Percentiles rank a stretch among this genome's conserved stretches.
These are phyloP conservation scores for Macrolepiota fuliginosa DNA, from an alignment of 768 basidiomycete species.

Conservation along the genomic window DNA sequence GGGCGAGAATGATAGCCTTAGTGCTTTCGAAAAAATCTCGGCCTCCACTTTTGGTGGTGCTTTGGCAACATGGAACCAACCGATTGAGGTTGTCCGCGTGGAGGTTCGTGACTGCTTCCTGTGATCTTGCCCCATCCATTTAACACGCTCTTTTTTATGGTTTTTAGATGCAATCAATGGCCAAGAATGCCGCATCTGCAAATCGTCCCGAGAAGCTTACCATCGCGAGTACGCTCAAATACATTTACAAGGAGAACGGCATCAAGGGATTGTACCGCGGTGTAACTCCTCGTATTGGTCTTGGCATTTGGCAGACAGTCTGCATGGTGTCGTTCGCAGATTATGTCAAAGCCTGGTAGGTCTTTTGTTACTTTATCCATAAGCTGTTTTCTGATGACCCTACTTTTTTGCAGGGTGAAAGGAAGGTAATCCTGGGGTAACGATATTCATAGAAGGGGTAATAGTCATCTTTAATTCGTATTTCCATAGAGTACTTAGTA, in stretches of 20 bases:
- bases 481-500: slow-evolving; percentile 25
- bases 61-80: slow-evolving; percentile 98
- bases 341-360: slow-evolving; percentile 86
- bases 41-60: slow-evolving; percentile 92
- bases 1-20: slow-evolving; percentile 68
- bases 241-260: slow-evolving; percentile 96
- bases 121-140: neutral
- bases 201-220: slow-evolving; percentile 92
- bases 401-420: slow-evolving; percentile 20
- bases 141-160: neutral
- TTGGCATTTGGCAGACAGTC: slow-evolving; percentile 96
- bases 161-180: slow-evolving; percentile 97
- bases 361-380: slow-evolving; percentile 7
- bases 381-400: neutral
- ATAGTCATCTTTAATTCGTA: slow-evolving; percentile 20
- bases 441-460: slow-evolving; percentile 9
- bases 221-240: slow-evolving; percentile 86
- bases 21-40: slow-evolving; percentile 82
- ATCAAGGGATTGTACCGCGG: slow-evolving; percentile 96
- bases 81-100: slow-evolving; percentile 95
- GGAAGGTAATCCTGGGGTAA: neutral
- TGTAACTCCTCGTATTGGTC: slow-evolving; percentile 93
- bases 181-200: slow-evolving; percentile 68
- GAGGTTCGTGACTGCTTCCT: slow-evolving; percentile 52
- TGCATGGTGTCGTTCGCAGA: slow-evolving; percentile 99